phyloP scores from a whole-genome alignment of 2,329 filamentous ascomycete genomes.

The Pestalotiopsis sp. region DNA sequence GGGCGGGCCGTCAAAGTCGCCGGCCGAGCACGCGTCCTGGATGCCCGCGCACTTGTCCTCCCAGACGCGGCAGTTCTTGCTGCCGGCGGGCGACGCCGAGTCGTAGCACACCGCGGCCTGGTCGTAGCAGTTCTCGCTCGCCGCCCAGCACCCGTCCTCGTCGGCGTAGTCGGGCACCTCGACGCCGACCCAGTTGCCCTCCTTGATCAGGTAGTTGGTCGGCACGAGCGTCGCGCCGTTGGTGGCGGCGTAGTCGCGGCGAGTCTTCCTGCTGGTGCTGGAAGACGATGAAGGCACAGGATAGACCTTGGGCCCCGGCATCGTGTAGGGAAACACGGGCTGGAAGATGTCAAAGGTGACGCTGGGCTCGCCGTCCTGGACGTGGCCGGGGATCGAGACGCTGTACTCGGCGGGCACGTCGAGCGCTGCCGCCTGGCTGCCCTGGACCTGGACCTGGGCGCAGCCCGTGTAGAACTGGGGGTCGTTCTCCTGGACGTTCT shows the following conservation, averaged over 20 bases:
- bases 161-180: conserved; percentile 60
- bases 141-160: conserved; percentile 63
- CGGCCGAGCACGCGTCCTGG: conserved; percentile 44
- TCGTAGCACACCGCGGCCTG: conserved; percentile 65
- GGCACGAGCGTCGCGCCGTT: conserved; percentile 58
- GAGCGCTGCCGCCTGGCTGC: conserved; percentile 46
- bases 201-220: conserved; percentile 60
- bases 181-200: conserved; percentile 73
- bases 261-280: conserved; percentile 17
- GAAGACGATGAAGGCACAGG: conserved; percentile 34
- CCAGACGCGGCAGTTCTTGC: conserved; percentile 63
- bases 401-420: conserved; percentile 50
- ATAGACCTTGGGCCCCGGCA: conserved; percentile 61
- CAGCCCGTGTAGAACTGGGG: conserved; percentile 78
- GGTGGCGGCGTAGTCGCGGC: conserved; percentile 15
- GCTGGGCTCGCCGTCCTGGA: conserved; percentile 54
- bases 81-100: conserved; percentile 60
- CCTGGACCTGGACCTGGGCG: conserved; percentile 68
- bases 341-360: conserved; percentile 69
- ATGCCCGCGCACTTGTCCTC: conserved; percentile 61
- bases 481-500: conserved; percentile 59
- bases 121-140: conserved; percentile 57
- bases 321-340: conserved; percentile 56
- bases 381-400: conserved; percentile 69
- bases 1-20: conserved; percentile 51